phyloP scores from a whole-genome alignment of 371 early-diverging fungal species.

The Blastocladiella emersonii region DNA sequence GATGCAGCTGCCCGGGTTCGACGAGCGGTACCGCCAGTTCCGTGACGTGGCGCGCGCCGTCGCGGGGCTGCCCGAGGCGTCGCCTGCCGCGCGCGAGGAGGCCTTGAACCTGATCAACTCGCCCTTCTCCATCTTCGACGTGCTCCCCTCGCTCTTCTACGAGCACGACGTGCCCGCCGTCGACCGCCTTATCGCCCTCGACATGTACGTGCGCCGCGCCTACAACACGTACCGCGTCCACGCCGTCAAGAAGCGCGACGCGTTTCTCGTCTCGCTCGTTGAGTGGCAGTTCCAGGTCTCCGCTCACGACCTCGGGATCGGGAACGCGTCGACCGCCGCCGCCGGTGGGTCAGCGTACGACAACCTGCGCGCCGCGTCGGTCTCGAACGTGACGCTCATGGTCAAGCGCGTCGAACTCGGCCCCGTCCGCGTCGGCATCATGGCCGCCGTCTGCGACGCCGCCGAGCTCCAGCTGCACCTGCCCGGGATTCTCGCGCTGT shows the following conservation, averaged over 20 bases:
- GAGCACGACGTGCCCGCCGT: constrained; percentile 38
- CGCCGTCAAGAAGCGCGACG: constrained; percentile 7
- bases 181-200: constrained; percentile 65
- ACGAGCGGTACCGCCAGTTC: constrained; percentile 76
- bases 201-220: constrained; percentile 88
- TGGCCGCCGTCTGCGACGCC: constrained; percentile 41
- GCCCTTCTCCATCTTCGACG: constrained; percentile 89
- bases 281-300: constrained; percentile 28
- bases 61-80: too few species aligned
- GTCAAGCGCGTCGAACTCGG: constrained; percentile 42
- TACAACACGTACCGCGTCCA: constrained; percentile 82
- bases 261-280: constrained; percentile 11
- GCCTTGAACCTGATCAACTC: constrained; percentile 62
- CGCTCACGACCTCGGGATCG: background rate
- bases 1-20: constrained; percentile 80
- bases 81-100: constrained; percentile 45
- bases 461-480: constrained; percentile 35
- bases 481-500: constrained; percentile 36
- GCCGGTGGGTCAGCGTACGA: constrained; percentile 15
- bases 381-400: constrained; percentile 54
- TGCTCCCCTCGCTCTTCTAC: constrained; percentile 86
- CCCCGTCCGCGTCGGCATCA: constrained; percentile 52
- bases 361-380: constrained; percentile 54
- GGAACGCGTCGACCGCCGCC: background rate
- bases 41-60: constrained; percentile 73